A percentile compares a stretch with the other conserved stretches of the same genome.
These are phyloP conservation scores for Phytophthora sansomeana DNA, from an alignment of 352 stramenopile genomes.

Conservation along the genomic window DNA sequence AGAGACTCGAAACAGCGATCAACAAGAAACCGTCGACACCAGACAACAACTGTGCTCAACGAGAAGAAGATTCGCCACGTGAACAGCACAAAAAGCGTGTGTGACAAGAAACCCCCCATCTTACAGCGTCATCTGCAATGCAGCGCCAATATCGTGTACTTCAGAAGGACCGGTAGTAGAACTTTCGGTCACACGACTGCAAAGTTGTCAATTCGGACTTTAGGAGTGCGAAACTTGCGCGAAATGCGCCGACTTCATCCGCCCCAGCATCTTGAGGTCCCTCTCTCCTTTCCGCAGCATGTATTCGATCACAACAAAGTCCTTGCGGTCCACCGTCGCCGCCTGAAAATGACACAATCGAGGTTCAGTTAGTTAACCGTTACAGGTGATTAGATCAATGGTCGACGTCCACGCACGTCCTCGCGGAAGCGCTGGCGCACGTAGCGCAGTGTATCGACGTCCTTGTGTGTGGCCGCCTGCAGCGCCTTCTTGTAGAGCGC, in stretches of 20 bases:
- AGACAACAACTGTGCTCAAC: not conserved
- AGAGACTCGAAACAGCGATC: not conserved
- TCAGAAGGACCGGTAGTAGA: no score
- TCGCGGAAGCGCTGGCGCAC: slow-evolving; percentile 82
- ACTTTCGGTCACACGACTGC: no score
- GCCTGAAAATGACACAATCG: slow-evolving; percentile 36
- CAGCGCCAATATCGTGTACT: no score
- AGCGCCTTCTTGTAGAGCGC: slow-evolving; percentile 75
- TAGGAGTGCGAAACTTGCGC: slow-evolving; percentile 38
- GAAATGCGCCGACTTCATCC: slow-evolving; percentile 73
- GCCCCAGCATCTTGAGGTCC: slow-evolving; percentile 82
- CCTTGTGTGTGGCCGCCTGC: slow-evolving; percentile 64
- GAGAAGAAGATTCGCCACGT: not conserved
- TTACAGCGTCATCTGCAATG: no score
- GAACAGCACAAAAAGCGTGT: slow-evolving; percentile 18
- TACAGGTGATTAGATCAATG: not conserved
- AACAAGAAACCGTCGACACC: not conserved
- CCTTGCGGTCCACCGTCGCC: slow-evolving; percentile 61
- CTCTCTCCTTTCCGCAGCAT: slow-evolving; percentile 87
- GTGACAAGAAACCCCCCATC: not conserved
- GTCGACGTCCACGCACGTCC: slow-evolving; percentile 50
- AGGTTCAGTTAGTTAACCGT: not conserved
- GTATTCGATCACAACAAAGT: slow-evolving; percentile 88
- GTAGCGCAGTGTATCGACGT: slow-evolving; percentile 51
- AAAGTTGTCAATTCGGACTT: no score